These are phyloP conservation scores for Phytophthora brassicae DNA, from an alignment of 352 stramenopile species.

Conservation along the genomic window DNA sequence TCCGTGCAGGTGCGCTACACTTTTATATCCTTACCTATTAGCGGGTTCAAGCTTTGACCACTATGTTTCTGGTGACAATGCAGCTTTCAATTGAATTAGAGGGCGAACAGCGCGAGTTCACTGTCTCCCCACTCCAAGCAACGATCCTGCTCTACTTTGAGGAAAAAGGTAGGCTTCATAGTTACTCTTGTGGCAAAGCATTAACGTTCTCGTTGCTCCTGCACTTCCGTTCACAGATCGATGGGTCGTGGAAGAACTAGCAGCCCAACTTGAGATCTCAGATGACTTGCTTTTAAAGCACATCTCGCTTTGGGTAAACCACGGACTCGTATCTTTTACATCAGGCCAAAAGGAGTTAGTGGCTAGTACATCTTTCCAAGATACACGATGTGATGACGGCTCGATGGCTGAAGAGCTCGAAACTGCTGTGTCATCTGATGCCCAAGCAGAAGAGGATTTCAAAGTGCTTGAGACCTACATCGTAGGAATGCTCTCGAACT, in stretches of 20 bases:
- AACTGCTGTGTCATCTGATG: constrained; percentile 87
- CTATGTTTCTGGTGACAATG: constrained; percentile 1
- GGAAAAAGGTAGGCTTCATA: constrained; percentile 66
- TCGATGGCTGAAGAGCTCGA: constrained; percentile 59
- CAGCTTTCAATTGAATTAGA: constrained; percentile 89
- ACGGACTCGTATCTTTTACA: constrained; percentile 58
- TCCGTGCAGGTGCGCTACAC: constrained; percentile 77
- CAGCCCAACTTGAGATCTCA: constrained; percentile 58
- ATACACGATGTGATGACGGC: constrained; percentile 41
- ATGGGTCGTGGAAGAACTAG: constrained; percentile 67
- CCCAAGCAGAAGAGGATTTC: constrained; percentile 92
- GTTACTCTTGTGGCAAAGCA: not conserved
- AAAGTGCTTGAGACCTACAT: constrained; percentile 94
- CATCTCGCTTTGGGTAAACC: constrained; percentile 69
- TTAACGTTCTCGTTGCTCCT: too few species aligned
- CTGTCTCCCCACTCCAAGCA: constrained; percentile 92
- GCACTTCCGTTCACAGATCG: constrained; percentile 30
- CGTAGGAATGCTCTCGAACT: constrained; percentile 94
- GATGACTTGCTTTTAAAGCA: constrained; percentile 64
- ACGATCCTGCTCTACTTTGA: constrained; percentile 96
- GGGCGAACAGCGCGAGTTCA: constrained; percentile 79
- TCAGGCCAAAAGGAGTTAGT: constrained; percentile 46
- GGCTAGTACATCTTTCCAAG: constrained; percentile 46
- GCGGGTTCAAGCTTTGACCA: constrained; percentile 2
- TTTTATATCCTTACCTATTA: not conserved